These are phyloP conservation scores for Coemansia sp. DNA, from an alignment of 192 early-diverging fungal genomes.

Conservation along the genomic window DNA sequence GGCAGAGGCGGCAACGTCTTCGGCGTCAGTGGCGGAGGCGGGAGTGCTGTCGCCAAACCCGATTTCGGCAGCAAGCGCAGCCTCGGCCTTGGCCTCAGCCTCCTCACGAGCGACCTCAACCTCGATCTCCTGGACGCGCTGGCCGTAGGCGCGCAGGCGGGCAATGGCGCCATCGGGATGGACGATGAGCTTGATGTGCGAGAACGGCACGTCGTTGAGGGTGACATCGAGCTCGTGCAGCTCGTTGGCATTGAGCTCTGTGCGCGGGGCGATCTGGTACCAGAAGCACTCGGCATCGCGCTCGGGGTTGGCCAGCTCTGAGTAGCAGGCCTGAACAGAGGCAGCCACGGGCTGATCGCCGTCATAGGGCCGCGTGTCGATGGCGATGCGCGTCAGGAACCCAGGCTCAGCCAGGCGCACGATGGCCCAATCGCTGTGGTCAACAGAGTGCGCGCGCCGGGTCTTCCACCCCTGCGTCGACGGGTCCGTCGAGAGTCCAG, in stretches of 20 bases:
- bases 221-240: slow-evolving; percentile 70
- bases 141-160: slow-evolving; percentile 79
- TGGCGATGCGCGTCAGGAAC: slow-evolving; percentile 71
- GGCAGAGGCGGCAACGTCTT: slow-evolving; percentile 4
- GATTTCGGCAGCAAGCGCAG: slow-evolving; percentile 35
- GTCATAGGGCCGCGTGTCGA: slow-evolving; percentile 86
- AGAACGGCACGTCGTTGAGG: slow-evolving; percentile 63
- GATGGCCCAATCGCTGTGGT: slow-evolving; percentile 74
- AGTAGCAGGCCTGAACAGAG: slow-evolving; percentile 69
- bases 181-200: slow-evolving; percentile 69
- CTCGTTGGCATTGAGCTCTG: slow-evolving; percentile 41
- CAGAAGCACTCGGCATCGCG: slow-evolving; percentile 60
- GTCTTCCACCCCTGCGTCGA: slow-evolving; percentile 90
- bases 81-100: slow-evolving; percentile 53
- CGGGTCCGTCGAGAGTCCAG: slow-evolving; percentile 71
- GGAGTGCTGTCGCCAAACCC: slow-evolving; percentile 28
- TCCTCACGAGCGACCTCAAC: slow-evolving; percentile 49
- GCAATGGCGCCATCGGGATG: slow-evolving; percentile 86
- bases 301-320: slow-evolving; percentile 55
- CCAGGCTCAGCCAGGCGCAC: slow-evolving; percentile 75
- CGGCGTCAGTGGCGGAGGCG: not conserved
- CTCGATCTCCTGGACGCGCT: slow-evolving; percentile 56
- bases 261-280: slow-evolving; percentile 64
- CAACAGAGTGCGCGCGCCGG: slow-evolving; percentile 62
- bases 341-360: slow-evolving; percentile 85